phyloP scores from a whole-genome alignment of 192 early-diverging fungal genomes.

The Mortierella hygrophila region DNA sequence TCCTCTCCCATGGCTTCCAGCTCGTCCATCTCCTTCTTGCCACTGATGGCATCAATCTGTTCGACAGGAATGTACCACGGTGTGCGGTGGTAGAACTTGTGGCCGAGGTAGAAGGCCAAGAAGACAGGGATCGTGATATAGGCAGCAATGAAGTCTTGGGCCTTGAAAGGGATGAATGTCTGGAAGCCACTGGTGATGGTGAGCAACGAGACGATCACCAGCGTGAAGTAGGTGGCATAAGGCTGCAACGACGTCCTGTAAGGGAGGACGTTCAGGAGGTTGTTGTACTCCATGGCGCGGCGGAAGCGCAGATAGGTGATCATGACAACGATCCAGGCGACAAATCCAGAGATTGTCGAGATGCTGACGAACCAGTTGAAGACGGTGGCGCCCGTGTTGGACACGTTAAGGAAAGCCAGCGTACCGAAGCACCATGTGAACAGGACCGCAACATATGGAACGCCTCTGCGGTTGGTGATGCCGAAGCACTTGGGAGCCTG shows the following conservation, averaged over 20 bases:
- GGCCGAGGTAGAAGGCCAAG: constrained; percentile 66
- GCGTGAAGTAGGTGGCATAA: constrained; percentile 69
- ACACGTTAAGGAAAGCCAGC: constrained; percentile 44
- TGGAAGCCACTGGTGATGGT: constrained; percentile 69
- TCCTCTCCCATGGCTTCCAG: constrained; percentile 27
- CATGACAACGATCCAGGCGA: constrained; percentile 82
- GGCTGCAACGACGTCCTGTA: constrained; percentile 76
- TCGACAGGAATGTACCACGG: constrained; percentile 60
- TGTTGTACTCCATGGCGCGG: constrained; percentile 73
- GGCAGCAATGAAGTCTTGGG: constrained; percentile 63
- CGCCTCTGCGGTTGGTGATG: constrained; percentile 55
- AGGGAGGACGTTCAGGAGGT: constrained; percentile 67
- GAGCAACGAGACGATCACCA: constrained; percentile 65
- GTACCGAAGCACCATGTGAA: constrained; percentile 28
- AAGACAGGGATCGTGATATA: constrained; percentile 72
- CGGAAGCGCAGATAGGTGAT: constrained; percentile 84
- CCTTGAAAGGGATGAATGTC: constrained; percentile 57
- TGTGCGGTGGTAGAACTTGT: constrained; percentile 67
- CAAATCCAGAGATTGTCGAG: constrained; percentile 76
- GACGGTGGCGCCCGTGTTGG: constrained; percentile 42
- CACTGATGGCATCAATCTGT: constrained; percentile 64
- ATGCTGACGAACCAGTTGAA: constrained; percentile 71
- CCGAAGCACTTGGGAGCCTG: constrained; percentile 64
- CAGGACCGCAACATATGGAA: constrained; percentile 63
- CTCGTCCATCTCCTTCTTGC: constrained; percentile 37